Base-by-base conservation (phyloP, 1,284 basidiomycete genomes). In the Ganoderma lucidum region DNA sequence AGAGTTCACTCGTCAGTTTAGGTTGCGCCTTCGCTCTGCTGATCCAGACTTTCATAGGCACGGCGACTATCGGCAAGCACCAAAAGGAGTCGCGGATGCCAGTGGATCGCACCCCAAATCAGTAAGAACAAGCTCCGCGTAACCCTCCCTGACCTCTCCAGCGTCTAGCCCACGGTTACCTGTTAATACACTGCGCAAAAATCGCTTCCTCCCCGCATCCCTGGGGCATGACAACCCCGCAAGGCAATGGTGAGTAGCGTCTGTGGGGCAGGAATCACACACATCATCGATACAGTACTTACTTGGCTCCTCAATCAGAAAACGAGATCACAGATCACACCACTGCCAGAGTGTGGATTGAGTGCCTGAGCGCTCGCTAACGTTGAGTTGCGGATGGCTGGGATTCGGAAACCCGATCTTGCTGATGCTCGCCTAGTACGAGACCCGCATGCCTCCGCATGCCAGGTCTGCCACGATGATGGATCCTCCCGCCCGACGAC, bases 371-470 rank as follows among this genome's bases (percentile, higher is more conserved):
- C 35, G 56, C 56, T 59, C 59, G 37, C 39, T 28, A 23, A 14
- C 39, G 14, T 23, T 41, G 39, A 37, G 39, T 4, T 60, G 37
- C 59, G 41, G 59, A 23, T 23, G 23, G 23, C 23, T 23, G 23
- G 23, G 23, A 23, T 23, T 23, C 23, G 59, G 12, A 61, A 61
- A 61, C 59, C 37, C 42, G 59, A 61, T 61, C 39, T 61, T 32
- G 69, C 69, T 66, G 69, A 62, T 64, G 65, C 51, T 23, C 55
- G 28, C 23, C 23, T 23, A 35, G 44, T 12, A 41, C 14, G 59
- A 41, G 59, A 61, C 14, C 65, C 65, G 65, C 65, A 62, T 66
- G 68, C 58, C 23, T 23, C 23, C 23, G 23, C 23, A 23, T 23
- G 23, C 23, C 23, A 23, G 23, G 23, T 23, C 23, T 23, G 23